Evolutionary conservation across 176 grass and related monocot species (phyloP).

Genomic region (Zoysia pacifica): DNA sequence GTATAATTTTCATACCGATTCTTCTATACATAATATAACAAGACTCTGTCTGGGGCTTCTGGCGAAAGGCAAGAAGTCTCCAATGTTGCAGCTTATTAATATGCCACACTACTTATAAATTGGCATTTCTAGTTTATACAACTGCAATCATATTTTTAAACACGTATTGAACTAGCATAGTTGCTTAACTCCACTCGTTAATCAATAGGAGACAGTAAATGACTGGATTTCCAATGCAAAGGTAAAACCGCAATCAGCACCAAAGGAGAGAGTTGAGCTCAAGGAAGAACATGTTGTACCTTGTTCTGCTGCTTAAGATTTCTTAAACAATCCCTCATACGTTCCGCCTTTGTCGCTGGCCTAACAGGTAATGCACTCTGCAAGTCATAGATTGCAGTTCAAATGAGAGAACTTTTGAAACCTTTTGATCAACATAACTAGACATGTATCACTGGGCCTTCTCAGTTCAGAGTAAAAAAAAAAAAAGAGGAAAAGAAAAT

Average conservation of each 20-base stretch:
- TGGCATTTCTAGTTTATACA: neutral
- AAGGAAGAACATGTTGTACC: conserved; percentile 37
- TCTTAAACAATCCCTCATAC: conserved; percentile 91
- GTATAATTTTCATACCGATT: neutral
- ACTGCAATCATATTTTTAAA: neutral
- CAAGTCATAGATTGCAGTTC: conserved; percentile 32
- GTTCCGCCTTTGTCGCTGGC: conserved; percentile 83
- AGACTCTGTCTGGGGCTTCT: neutral
- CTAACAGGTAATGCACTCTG: conserved; percentile 81
- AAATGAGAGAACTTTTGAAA: conserved; percentile 9
- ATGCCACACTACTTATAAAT: neutral
- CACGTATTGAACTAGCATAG: neutral
- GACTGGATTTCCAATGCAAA: neutral
- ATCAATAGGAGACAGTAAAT: conserved; percentile 14
- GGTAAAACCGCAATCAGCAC: conserved; percentile 22
- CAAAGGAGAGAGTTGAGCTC: neutral
- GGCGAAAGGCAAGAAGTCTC: no score
- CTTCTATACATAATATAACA: neutral
- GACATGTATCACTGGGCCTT: conserved; percentile 28
- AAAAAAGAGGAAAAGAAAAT: conserved; percentile 11
- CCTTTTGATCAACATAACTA: conserved; percentile 40
- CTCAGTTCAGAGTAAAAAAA: neutral
- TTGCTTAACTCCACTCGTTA: neutral
- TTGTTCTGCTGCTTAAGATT: conserved; percentile 91
- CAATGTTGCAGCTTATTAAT: conserved; percentile 8